phyloP scores from a whole-genome alignment of 345 rosid species.

The Gossypium thurberi region DNA sequence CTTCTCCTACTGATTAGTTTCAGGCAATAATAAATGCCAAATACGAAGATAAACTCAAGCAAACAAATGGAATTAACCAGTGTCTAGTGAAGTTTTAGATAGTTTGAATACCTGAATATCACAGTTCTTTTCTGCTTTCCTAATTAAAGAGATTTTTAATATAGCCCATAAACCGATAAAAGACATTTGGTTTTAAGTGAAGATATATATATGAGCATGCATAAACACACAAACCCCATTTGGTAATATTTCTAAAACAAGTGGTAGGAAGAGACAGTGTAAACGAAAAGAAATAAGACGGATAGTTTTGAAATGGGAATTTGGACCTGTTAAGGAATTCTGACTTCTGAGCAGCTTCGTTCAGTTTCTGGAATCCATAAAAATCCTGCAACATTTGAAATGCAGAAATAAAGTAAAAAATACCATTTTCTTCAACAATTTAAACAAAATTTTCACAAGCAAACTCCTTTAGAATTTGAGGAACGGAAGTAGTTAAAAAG shows the following conservation, averaged over 20 bases:
- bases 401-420: background rate
- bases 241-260: slow-evolving; percentile 13
- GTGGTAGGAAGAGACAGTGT: background rate
- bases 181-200: background rate
- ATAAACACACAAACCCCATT: background rate
- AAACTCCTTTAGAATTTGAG: background rate
- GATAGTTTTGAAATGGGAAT: background rate
- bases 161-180: background rate
- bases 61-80: background rate
- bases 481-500: background rate
- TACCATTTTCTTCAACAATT: background rate
- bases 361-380: slow-evolving; percentile 69
- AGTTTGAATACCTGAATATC: background rate
- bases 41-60: background rate
- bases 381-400: slow-evolving; percentile 52
- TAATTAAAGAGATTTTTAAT: background rate
- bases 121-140: background rate
- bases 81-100: background rate
- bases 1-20: background rate
- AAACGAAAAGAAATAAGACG: background rate
- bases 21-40: background rate
- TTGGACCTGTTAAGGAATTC: slow-evolving; percentile 72
- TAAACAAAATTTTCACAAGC: background rate
- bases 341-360: slow-evolving; percentile 65
- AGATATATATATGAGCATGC: background rate